These are phyloP conservation scores for Eucalyptus guilfoylei DNA, from an alignment of 345 rosid species.

Conservation along the genomic window DNA sequence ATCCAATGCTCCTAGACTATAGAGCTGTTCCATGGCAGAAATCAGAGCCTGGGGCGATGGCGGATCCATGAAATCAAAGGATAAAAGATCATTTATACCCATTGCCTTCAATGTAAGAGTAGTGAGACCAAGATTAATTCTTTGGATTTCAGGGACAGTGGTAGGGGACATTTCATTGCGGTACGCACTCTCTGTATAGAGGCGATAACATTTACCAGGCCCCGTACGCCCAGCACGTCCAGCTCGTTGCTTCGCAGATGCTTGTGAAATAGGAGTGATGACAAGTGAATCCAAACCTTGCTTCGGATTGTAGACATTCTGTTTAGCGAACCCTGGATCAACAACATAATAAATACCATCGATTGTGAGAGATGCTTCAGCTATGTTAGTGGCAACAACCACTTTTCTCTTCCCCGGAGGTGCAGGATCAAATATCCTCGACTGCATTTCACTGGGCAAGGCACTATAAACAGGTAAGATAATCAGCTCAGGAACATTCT, in stretches of 20 bases:
- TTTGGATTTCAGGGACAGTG: conserved; percentile 79
- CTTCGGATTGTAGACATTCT: conserved; percentile 74
- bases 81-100: conserved; percentile 80
- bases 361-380: conserved; percentile 73
- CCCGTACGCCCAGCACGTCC: conserved; percentile 91
- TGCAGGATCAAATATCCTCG: conserved; percentile 77
- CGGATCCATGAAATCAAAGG: conserved; percentile 72
- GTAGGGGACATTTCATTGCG: conserved; percentile 82
- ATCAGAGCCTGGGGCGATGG: conserved; percentile 72
- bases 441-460: conserved; percentile 85
- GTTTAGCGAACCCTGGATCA: conserved; percentile 85
- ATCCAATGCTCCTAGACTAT: conserved; percentile 78
- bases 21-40: conserved; percentile 89
- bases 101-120: conserved; percentile 80
- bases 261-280: conserved; percentile 82
- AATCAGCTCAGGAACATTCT: conserved; percentile 65
- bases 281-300: conserved; percentile 69
- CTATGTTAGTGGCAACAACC: conserved; percentile 80
- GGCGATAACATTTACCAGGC: conserved; percentile 77
- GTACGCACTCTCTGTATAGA: conserved; percentile 71
- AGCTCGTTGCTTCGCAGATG: conserved; percentile 79
- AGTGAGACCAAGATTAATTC: conserved; percentile 67
- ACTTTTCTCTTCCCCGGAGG: conserved; percentile 82
- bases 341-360: conserved; percentile 76
- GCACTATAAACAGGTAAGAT: conserved; percentile 81